Evolutionary conservation across 2,329 filamentous ascomycete genomes (phyloP).

Genomic region (Dactylellina haptotyla): DNA sequence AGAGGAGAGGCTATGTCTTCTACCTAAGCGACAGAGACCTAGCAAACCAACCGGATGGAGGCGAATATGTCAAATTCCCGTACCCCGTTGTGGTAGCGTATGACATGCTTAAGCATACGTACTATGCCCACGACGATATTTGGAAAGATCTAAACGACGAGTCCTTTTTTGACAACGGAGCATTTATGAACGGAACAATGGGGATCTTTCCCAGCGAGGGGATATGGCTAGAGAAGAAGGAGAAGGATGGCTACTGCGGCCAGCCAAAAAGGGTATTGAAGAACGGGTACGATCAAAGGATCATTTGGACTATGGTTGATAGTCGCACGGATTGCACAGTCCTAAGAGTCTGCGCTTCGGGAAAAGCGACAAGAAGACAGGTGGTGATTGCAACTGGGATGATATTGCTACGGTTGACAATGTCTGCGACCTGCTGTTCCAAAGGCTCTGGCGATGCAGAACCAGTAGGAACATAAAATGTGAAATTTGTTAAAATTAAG

Average conservation of each 20-base stretch:
- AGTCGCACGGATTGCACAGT: conserved; percentile 49
- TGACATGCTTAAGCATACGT: conserved; percentile 47
- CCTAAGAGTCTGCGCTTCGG: conserved; percentile 38
- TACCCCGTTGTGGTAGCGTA: conserved; percentile 51
- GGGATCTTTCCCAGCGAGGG: conserved; percentile 38
- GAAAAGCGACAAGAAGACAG: conserved; percentile 43
- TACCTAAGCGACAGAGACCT: conserved; percentile 40
- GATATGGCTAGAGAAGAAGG: conserved; percentile 45
- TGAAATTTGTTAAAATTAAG: too few relatives aligned
- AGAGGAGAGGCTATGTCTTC: conserved; percentile 45
- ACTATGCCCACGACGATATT: conserved; percentile 45
- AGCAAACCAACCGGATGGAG: conserved; percentile 38
- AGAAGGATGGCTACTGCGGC: conserved; percentile 42
- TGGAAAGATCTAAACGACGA: conserved; percentile 50
- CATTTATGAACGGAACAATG: conserved; percentile 49
- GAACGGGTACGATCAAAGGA: conserved; percentile 38
- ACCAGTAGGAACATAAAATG: neutral
- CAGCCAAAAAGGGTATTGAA: conserved; percentile 47
- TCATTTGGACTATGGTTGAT: conserved; percentile 48
- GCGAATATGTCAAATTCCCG: conserved; percentile 34
- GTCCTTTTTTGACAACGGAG: conserved; percentile 39
- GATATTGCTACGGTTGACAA: conserved; percentile 38
- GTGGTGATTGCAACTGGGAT: conserved; percentile 51
- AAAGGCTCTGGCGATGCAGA: conserved; percentile 15
- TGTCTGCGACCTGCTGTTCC: conserved; percentile 48